Percentiles rank a stretch among this genome's conserved stretches.
Conservation (phyloP, 2,329 filamentous ascomycete species). For the Aquanectria penicillioides region DNA sequence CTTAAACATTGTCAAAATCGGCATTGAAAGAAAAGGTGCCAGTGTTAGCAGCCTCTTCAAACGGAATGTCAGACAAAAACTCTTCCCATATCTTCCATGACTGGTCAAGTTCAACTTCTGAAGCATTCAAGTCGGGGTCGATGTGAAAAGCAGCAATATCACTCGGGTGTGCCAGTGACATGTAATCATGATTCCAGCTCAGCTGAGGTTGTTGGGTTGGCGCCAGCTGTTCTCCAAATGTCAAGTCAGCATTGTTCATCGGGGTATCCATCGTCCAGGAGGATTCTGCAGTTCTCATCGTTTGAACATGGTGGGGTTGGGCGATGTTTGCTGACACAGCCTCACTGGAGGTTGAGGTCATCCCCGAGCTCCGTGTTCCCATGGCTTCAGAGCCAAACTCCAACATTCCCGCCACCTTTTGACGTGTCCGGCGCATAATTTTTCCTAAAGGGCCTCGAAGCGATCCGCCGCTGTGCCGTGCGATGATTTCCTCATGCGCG, state of each 20-base stretch:
- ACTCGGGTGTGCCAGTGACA: neutral
- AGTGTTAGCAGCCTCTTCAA: neutral
- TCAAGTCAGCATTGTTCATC: no score
- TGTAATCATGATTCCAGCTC: neutral
- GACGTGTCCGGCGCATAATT: neutral
- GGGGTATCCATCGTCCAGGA: no score
- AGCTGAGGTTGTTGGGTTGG: no score
- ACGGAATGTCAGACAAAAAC: constrained; percentile 5
- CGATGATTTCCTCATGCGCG: constrained; percentile 4
- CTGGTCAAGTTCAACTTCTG: neutral
- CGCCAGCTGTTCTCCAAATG: no score
- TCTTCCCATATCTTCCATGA: constrained; percentile 12
- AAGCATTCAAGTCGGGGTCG: no score
- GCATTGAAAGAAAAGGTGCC: constrained; percentile 1
- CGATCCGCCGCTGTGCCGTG: neutral
- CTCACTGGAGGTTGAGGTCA: neutral
- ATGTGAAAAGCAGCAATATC: neutral
- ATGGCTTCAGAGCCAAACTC: neutral
- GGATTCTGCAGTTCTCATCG: no score
- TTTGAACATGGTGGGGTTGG: no score
- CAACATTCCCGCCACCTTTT: neutral
- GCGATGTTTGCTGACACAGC: no score
- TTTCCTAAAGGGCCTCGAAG: constrained; percentile 2
- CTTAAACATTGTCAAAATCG: no score
- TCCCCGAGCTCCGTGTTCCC: neutral